These are phyloP conservation scores for Metarhizium robertsii DNA, from an alignment of 2,329 filamentous ascomycete species.

Conservation along the genomic window DNA sequence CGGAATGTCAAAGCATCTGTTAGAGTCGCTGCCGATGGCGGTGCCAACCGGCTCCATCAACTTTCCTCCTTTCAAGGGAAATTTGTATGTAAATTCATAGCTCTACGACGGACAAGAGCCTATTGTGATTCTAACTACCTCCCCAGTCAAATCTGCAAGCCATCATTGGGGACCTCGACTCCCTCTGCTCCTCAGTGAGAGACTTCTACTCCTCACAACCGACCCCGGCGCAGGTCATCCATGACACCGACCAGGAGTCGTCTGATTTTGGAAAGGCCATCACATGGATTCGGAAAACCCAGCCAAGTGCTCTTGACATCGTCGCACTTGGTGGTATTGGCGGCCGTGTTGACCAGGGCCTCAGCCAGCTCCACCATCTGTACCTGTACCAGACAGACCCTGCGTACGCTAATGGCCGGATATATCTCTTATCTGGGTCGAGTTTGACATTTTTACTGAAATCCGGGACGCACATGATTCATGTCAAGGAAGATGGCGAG, in stretches of 20 bases:
- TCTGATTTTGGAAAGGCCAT: conserved; percentile 89
- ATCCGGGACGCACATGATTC: conserved; percentile 56
- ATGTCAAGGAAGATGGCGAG: conserved; percentile 42
- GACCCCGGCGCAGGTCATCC: conserved; percentile 48
- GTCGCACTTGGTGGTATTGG: conserved; percentile 77
- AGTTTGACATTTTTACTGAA: conserved; percentile 78
- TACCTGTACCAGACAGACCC: conserved; percentile 51
- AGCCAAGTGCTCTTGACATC: conserved; percentile 44
- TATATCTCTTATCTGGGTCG: conserved; percentile 75
- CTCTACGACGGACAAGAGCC: neutral
- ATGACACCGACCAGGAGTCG: conserved; percentile 71
- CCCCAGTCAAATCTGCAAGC: conserved; percentile 50
- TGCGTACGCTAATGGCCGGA: conserved; percentile 39
- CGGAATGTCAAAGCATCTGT: conserved; percentile 41
- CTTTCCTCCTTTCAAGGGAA: conserved; percentile 32
- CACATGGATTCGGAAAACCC: conserved; percentile 40
- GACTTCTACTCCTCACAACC: conserved; percentile 54
- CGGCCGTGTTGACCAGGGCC: conserved; percentile 84
- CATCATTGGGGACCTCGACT: conserved; percentile 90
- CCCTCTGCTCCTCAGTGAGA: conserved; percentile 52
- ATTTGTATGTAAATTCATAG: conserved; percentile 25
- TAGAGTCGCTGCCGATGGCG: conserved; percentile 81
- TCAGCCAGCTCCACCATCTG: conserved; percentile 82
- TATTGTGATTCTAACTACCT: neutral
- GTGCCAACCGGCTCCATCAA: conserved; percentile 65